These are phyloP conservation scores for Sisymbrium irio DNA, from an alignment of 345 rosid species.

Conservation along the genomic window DNA sequence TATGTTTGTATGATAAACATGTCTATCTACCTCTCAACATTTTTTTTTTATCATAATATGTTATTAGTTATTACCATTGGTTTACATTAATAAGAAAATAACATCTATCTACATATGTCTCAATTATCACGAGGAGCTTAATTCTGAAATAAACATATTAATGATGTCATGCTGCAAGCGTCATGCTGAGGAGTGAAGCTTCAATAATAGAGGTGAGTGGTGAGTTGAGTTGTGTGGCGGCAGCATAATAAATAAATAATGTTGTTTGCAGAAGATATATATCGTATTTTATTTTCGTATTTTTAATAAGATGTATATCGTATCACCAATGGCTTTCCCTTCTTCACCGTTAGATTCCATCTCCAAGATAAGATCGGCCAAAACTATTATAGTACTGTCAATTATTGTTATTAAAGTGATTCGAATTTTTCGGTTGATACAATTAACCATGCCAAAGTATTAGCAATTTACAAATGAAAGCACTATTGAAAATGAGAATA, in stretches of 20 bases:
- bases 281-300: not conserved
- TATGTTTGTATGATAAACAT: not conserved
- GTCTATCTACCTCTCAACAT: not conserved
- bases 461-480: not conserved
- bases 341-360: constrained; percentile 18
- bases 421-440: not conserved
- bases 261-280: constrained; percentile 6
- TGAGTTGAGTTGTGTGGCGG: constrained; percentile 7
- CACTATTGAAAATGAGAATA: not conserved
- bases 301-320: not conserved
- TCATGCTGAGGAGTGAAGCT: constrained; percentile 23
- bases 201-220: constrained; percentile 30
- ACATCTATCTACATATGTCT: not conserved
- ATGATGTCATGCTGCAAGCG: constrained; percentile 1
- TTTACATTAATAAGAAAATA: not conserved
- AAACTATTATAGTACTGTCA: not conserved
- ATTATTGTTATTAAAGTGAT: not conserved
- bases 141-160: not conserved
- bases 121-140: not conserved
- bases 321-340: not conserved
- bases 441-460: constrained; percentile 4
- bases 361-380: constrained; percentile 23
- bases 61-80: not conserved
- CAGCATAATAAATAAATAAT: constrained; percentile 6
- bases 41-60: not conserved